Evolutionary conservation across 208 protist species (phyloP), one percentile per base, ranked within the genome.

Genomic region (Leishmania lainsoni): DNA sequence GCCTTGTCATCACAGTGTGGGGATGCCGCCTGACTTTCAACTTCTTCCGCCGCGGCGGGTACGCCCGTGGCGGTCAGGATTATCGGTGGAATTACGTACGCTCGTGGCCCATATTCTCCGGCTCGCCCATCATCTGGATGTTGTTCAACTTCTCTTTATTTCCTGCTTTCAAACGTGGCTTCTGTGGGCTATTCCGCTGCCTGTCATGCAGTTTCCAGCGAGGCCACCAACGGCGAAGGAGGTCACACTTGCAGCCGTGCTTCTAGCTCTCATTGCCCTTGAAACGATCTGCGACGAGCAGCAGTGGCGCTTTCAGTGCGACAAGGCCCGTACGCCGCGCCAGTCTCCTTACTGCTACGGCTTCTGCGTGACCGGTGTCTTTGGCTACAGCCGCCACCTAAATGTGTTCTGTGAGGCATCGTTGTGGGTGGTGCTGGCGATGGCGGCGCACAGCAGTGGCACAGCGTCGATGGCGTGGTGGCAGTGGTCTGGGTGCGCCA

Each of bases 101-200:
- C 49, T 88, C 79, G 65, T 91, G 79, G 84, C 88, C 75, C 56
- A 75, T 90, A 32, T 51, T 91, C n/a, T 54, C 79, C 59, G 39
- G 52, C 51, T 68, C 59, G 29, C 84, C 78, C 5, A 49, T 86
- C 17, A 49, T 91, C 6, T 95, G 92, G 92, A 78, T 83, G 9
- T 63, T 95, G n/a, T 95, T 93, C 85, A 93, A 90, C 86, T 86
- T 95, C 48, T 81, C 52, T 58, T 88, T 74, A 93, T 95, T 74
- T 92, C 90, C 17, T 61, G 92, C 35, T 94, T 94, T 59, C 92
- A 95, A 74, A 91, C 81, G 26, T 86, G 85, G 54, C 83, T 95
- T 79, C 78, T 97, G 79, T 97, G 90, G 91, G 90, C 85, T 77
- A 95, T 95, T 81, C 89, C 91, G 17, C 82, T 95, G 32, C 91